Conservation (phyloP, 768 basidiomycete species). For the Lentinula boryana region DNA sequence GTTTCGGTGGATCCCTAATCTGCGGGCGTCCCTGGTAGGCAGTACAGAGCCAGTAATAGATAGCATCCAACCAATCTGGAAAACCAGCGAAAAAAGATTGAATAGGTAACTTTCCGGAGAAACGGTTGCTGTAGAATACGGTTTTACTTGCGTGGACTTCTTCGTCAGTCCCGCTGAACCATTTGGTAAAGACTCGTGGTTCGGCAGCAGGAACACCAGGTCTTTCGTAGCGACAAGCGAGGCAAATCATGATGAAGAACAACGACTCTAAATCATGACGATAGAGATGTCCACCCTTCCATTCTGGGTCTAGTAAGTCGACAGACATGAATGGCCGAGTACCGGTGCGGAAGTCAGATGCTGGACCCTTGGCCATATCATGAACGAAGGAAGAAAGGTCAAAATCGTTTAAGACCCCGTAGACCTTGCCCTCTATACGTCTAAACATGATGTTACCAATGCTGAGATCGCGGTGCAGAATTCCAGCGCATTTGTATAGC, state of each 20-base stretch:
- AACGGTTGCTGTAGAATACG: no score
- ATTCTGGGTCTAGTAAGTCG: neutral
- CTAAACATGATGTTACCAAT: constrained; percentile 10
- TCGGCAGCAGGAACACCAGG: neutral
- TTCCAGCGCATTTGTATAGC: constrained; percentile 4
- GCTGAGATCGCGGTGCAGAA: constrained; percentile 13
- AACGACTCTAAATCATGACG: constrained; percentile 8
- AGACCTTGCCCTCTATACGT: constrained; percentile 9
- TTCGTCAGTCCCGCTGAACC: neutral
- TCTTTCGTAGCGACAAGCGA: neutral
- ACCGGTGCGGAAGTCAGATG: neutral
- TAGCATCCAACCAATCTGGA: no score
- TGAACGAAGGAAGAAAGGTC: constrained; percentile 1
- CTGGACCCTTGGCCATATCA: neutral
- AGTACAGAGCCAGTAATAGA: no score
- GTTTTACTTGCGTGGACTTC: neutral
- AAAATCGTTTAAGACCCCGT: constrained; percentile 10
- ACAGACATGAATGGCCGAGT: constrained; percentile 1
- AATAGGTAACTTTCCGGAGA: no score
- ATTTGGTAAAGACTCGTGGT: neutral
- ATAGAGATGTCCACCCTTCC: neutral
- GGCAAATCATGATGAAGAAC: constrained; percentile 2
- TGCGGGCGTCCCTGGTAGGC: no score
- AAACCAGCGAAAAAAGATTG: no score
- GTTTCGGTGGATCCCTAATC: neutral